Evolutionary conservation across 2,329 filamentous ascomycete species (phyloP), one percentile per base, ranked within the genome.

Genomic region (Colletotrichum destructivum): DNA sequence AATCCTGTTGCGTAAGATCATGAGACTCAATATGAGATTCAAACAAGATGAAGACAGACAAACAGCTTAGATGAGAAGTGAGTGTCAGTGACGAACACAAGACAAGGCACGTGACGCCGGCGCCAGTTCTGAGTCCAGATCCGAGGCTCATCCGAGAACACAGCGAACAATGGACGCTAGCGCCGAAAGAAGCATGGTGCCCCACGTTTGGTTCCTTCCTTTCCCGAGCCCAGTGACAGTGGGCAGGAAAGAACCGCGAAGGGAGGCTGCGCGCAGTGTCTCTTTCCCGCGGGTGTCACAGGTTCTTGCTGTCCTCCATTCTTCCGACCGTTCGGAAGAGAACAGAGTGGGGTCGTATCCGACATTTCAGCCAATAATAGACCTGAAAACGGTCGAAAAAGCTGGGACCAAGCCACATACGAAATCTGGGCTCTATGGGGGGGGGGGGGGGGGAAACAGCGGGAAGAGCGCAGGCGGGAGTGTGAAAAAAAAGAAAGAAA

Each of bases 161-260:
- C 21, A 49, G 44, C 18, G 49, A 35, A 23, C 18, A 26, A n/a
- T 5, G 5, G 23, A n/a, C 23, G 56, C 68, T 67, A 67, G n/a
- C 26, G 18, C 56, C 42, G 0, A 21, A 62, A 46, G 18, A 0
- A 21, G 68, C 2, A 51, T 31, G 2, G 44, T 18, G 68, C 51
- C 47, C 64, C 56, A 57, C 57, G 63, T 62, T 56, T 71, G 49
- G 49, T 71, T 71, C 68, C 68, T 71, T 71, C n/a, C 68, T 64
- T 71, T 71, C 63, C 68, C 68, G 68, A 69, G 38, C 40, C 54
- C 54, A 56, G 57, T 21, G 57, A 51, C 26, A 38, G 59, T 40
- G 46, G 35, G 12, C 31, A n/a, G 57, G 66, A 49, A 46, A 23
- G 55, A 46, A 60, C 40, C 23, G 55, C 55, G 62, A 61, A 61